Base-by-base conservation (phyloP, 495 filamentous ascomycete species). In the Hypoxylon trugodes region DNA sequence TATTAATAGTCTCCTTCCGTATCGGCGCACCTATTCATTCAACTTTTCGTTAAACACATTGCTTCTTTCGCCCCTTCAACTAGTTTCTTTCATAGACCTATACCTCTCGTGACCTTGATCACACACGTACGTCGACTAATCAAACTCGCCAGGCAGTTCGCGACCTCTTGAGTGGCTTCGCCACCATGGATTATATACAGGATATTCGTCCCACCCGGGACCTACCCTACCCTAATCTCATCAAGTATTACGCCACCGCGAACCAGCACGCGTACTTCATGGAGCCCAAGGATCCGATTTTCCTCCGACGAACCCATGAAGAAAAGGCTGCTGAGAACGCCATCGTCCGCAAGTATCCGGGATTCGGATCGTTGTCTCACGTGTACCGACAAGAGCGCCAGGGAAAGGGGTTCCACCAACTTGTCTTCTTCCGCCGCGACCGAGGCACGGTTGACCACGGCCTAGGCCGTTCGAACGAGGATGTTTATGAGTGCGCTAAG, bases 131-230 rank as follows among this genome's bases (percentile, higher is more conserved):
- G n/a, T n/a, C n/a, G n/a, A n/a, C n/a, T n/a, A n/a, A n/a, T n/a
- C n/a, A n/a, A n/a, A n/a, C n/a, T n/a, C n/a, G n/a, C n/a, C n/a
- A n/a, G n/a, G n/a, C n/a, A n/a, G n/a, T n/a, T n/a, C n/a, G n/a
- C n/a, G n/a, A n/a, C n/a, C n/a, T n/a, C n/a, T n/a, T n/a, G n/a
- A n/a, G n/a, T n/a, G n/a, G n/a, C n/a, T n/a, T n/a, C n/a, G n/a
- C n/a, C 19, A 32, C n/a, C n/a, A 62, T 62, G 59, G 61, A 53
- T 16, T 59, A 65, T 26, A 7, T 24, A 10, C 22, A 59, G 1
- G 47, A 53, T n/a, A 7, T 58, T 3, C 18, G 16, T 15, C 25
- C 13, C 7, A 30, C 45, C 3, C 22, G 46, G 12, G 24, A 21
- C 2, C 40, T 59, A 1, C 61, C 53, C 5, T 59, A 65, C 16